Evolutionary conservation across 129 eudicot species (phyloP).

Genomic region (Oenanthe sinensis): DNA sequence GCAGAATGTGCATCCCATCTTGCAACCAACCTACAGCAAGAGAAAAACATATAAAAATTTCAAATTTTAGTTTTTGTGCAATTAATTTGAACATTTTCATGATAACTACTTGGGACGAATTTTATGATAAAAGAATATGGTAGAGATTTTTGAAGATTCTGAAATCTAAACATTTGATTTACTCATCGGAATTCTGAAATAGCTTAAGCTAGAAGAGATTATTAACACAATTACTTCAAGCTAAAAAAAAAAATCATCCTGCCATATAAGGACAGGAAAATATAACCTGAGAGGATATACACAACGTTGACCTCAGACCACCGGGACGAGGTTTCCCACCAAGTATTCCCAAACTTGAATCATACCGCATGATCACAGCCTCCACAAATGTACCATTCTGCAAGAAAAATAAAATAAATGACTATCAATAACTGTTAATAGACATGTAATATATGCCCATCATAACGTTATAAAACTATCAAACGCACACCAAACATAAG

Average conservation of each 20-base stretch:
- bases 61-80: background rate
- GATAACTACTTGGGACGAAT: background rate
- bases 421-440: background rate
- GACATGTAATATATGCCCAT: background rate
- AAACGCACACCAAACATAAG: background rate
- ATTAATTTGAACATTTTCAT: background rate
- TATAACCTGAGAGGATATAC: conserved; percentile 87
- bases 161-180: background rate
- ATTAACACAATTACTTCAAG: background rate
- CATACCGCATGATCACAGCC: conserved; percentile 95
- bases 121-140: background rate
- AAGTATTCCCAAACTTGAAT: conserved; percentile 67
- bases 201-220: background rate
- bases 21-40: conserved; percentile 80
- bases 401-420: conserved; percentile 2
- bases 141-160: background rate
- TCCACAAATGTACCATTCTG: conserved; percentile 92
- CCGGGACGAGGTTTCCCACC: conserved; percentile 92
- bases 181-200: background rate
- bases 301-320: conserved; percentile 80
- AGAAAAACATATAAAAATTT: background rate
- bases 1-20: conserved; percentile 97
- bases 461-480: background rate
- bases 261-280: background rate
- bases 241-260: background rate